Evolutionary conservation across 1,139 yeast genomes (phyloP).

Genomic region (Debaryomycetaceae sp.): DNA sequence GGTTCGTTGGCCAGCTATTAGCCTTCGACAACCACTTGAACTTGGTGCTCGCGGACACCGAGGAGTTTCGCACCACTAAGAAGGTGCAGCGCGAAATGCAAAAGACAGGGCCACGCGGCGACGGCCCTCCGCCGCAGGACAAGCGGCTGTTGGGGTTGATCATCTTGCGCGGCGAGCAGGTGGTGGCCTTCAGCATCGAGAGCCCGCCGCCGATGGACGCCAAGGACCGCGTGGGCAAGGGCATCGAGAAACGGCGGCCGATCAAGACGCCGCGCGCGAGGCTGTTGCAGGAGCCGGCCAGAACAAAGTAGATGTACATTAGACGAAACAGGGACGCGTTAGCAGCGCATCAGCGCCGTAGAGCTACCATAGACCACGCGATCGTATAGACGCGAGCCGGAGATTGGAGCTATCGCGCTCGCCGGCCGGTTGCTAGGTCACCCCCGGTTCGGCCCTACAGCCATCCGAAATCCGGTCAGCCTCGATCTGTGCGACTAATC

Average conservation of each 20-base stretch:
- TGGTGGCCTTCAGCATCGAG: conserved; percentile 79
- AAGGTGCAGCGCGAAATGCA: conserved; percentile 44
- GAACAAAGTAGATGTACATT: too few species aligned
- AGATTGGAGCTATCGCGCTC: background rate
- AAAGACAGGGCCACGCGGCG: conserved; percentile 19
- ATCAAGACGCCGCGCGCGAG: conserved; percentile 35
- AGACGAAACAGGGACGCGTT: too few species aligned
- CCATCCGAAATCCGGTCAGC: too few species aligned
- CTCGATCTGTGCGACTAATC: too few species aligned
- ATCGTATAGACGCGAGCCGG: too few species aligned
- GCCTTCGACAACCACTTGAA: conserved; percentile 92
- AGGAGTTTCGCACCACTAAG: conserved; percentile 74
- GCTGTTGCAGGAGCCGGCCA: conserved; percentile 14
- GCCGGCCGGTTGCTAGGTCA: too few species aligned
- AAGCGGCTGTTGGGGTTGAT: conserved; percentile 76
- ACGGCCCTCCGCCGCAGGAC: conserved; percentile 40
- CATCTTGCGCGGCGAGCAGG: conserved; percentile 83
- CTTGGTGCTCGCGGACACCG: conserved; percentile 77
- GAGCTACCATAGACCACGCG: too few species aligned
- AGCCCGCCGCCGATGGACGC: conserved; percentile 63
- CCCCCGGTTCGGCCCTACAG: too few species aligned
- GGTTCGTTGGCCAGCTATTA: conserved; percentile 71
- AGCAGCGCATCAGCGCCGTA: too few species aligned
- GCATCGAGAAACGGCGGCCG: conserved; percentile 38
- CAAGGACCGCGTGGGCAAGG: conserved; percentile 44